Evolutionary conservation across 116 monocot species (phyloP), one percentile per base, ranked within the genome.

Genomic region (Zostera marina): DNA sequence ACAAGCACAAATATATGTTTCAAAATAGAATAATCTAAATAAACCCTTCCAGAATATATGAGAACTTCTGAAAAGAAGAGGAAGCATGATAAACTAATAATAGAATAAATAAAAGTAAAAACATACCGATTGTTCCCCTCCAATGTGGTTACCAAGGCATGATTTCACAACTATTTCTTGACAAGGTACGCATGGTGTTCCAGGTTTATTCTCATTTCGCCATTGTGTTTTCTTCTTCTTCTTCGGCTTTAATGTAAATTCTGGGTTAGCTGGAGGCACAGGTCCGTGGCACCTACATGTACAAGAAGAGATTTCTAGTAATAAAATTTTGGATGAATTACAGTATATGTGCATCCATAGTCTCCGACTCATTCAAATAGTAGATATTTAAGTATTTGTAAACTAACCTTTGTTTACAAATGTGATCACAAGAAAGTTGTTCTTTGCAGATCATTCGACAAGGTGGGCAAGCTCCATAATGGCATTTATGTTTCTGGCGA

Each of bases 401-500:
- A 70, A 22, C 63, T 54, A 52, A 94, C 94, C 84, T 94, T 54
- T 80, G 66, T 78, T 77, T 88, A 73, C 94, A 94, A 41, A 46
- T 80, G 70, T 94, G 94, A 22, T 85, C 80, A 70, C 94, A 88
- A 58, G 80, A 47, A 66, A 88, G 57, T 54, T 69, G 52, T 58
- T 94, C 84, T 7, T 75, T 62, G 39, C 93, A 94, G 45, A 69
- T 60, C 54, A 81, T 62, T 69, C 74, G 73, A 70, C 93, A 94
- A 66, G 88, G 81, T 63, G 84, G 93, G 60, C 93, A 94, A 67
- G 88, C 71, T 75, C 93, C 93, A 77, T 94, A 94, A 63, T 94
- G 93, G 73, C 93, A 94, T 67, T 77, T 94, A 73, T 94, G 93
- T 17, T 75, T 73, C 93, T 94, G 70, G 25, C 45, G 64, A 32